Percentiles rank a stretch among this genome's conserved stretches.
These are phyloP conservation scores for Microcyclospora pomicola DNA, from an alignment of 2,329 filamentous ascomycete genomes.

Conservation along the genomic window DNA sequence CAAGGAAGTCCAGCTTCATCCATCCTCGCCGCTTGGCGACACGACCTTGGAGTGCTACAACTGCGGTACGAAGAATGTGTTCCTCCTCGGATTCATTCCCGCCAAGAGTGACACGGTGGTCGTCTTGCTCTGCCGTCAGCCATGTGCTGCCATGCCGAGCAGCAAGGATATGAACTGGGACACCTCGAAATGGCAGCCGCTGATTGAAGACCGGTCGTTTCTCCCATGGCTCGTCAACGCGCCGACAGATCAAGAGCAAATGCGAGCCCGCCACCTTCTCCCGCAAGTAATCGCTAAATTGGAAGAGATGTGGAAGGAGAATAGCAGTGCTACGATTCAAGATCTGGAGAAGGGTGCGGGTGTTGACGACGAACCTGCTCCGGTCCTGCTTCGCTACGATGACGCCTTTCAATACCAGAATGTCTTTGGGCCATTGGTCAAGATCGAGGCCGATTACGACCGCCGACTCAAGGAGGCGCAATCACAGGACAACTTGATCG, in stretches of 20 bases:
- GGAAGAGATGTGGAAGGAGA: conserved; percentile 98
- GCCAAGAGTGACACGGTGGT: conserved; percentile 98
- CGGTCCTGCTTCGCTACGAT: conserved; percentile 85
- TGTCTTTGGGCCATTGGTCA: conserved; percentile 92
- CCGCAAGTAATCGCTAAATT: conserved; percentile 91
- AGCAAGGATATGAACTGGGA: conserved; percentile 99
- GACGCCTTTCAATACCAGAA: conserved; percentile 98
- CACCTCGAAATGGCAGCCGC: conserved; percentile 89
- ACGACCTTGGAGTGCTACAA: conserved; percentile 98
- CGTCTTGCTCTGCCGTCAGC: conserved; percentile 88
- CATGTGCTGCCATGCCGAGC: conserved; percentile 85
- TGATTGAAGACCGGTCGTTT: conserved; percentile 95
- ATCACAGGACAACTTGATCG: conserved; percentile 85
- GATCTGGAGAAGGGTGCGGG: conserved; percentile 76
- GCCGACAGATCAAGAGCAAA: conserved; percentile 86
- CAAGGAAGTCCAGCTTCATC: conserved; percentile 96
- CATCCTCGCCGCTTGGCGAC: conserved; percentile 81
- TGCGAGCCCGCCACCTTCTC: conserved; percentile 82
- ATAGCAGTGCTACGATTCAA: conserved; percentile 71
- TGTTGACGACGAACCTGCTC: conserved; percentile 84
- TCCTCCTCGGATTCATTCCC: conserved; percentile 92
- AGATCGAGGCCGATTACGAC: conserved; percentile 98
- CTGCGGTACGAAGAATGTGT: conserved; percentile 98
- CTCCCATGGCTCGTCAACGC: conserved; percentile 81
- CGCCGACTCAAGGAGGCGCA: conserved; percentile 97